Percentiles rank a stretch among this genome's conserved stretches.
Evolutionary conservation across 1,284 basidiomycete genomes (phyloP).

Genomic region (Schizophyllum amplum): DNA sequence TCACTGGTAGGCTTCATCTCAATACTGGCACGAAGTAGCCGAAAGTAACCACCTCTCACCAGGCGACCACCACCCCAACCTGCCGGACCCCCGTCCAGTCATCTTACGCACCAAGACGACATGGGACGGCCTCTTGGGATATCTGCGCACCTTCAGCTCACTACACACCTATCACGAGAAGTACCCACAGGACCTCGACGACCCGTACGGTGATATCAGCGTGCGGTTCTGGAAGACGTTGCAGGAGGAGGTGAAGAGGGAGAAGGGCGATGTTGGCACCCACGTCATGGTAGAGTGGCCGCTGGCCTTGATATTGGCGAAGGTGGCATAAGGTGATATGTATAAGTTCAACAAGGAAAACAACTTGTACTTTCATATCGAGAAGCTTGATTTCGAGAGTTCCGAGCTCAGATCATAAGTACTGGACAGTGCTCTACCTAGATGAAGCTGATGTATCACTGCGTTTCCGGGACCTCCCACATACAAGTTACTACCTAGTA

Average conservation of each 20-base stretch:
- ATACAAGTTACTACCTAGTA: too few species aligned
- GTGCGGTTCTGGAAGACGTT: slow-evolving; percentile 51
- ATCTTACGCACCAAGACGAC: slow-evolving; percentile 55
- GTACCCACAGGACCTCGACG: slow-evolving; percentile 49
- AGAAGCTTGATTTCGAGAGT: too few species aligned
- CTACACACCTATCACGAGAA: slow-evolving; percentile 63
- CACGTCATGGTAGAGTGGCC: slow-evolving; percentile 66
- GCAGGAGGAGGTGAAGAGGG: slow-evolving; percentile 31
- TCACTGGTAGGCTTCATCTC: slow-evolving; percentile 46
- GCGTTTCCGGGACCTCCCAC: too few species aligned
- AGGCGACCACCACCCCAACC: slow-evolving; percentile 27
- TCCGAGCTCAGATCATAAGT: too few species aligned
- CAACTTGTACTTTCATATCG: too few species aligned
- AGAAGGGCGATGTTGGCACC: slow-evolving; percentile 31
- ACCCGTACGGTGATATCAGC: slow-evolving; percentile 52
- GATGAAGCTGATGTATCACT: too few species aligned
- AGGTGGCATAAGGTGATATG: neutral
- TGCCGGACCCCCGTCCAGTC: slow-evolving; percentile 37
- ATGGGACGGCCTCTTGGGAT: slow-evolving; percentile 58
- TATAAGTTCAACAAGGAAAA: too few species aligned
- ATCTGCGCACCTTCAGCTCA: slow-evolving; percentile 68
- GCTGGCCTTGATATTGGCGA: neutral
- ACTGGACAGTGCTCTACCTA: too few species aligned
- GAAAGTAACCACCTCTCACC: neutral
- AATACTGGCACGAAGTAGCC: too few species aligned